Percentiles rank a stretch among this genome's conserved stretches.
Conservation (phyloP, 1,284 basidiomycete genomes). For the Fomitopsis betulina region DNA sequence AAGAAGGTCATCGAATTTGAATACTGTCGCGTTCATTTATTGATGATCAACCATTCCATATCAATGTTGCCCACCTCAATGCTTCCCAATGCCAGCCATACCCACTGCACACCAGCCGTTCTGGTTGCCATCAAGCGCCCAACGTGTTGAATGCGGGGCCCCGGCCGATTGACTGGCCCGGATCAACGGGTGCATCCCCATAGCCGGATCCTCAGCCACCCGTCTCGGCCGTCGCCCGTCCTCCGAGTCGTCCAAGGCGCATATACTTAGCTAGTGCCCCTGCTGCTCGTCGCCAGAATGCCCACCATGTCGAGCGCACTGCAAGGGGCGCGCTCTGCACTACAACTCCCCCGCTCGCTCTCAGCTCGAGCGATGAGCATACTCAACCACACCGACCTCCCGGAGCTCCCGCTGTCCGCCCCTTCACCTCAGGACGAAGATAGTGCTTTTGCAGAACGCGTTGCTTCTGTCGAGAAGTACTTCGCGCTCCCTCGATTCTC, state of each 20-base stretch:
- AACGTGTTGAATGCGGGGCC: background rate
- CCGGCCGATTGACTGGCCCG: background rate
- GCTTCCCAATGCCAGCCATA: too few species aligned
- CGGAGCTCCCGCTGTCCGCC: conserved; percentile 52
- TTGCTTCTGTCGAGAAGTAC: conserved; percentile 65
- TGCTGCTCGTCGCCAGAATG: background rate
- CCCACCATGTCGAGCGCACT: background rate
- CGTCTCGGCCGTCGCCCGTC: background rate
- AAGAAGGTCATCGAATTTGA: too few species aligned
- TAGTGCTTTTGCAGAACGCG: conserved; percentile 60
- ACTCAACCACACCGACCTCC: conserved; percentile 11
- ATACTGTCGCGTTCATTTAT: too few species aligned
- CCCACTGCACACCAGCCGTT: too few species aligned
- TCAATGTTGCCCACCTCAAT: too few species aligned
- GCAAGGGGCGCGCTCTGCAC: background rate
- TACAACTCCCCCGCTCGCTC: conserved; percentile 12
- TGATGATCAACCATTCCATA: too few species aligned
- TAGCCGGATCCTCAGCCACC: background rate
- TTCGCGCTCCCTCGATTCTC: conserved; percentile 75
- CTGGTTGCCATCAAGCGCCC: too few species aligned
- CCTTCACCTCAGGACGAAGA: conserved; percentile 64
- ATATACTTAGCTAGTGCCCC: background rate
- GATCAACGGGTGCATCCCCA: background rate
- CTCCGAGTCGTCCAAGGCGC: background rate
- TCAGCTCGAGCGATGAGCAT: conserved; percentile 16